A percentile compares a stretch with the other conserved stretches of the same genome.
Evolutionary conservation across 2,329 filamentous ascomycete genomes (phyloP).

Genomic region (Colletotrichum navitas): DNA sequence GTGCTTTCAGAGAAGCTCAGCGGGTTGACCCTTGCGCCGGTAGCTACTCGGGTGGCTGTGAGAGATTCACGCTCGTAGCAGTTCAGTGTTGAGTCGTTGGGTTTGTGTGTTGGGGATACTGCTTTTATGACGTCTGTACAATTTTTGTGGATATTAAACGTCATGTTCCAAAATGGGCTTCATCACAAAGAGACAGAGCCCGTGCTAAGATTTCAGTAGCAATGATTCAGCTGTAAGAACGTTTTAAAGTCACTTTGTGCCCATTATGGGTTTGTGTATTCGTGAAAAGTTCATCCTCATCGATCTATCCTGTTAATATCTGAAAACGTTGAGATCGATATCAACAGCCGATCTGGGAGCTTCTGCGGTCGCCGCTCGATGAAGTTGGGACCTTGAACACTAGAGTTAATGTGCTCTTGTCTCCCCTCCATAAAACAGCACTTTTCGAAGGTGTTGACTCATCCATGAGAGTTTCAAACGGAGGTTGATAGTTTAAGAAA

Average conservation of each 20-base stretch:
- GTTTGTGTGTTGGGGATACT: not conserved
- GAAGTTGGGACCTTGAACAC: conserved; percentile 12
- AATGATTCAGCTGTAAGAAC: not conserved
- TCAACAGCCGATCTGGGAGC: conserved; percentile 19
- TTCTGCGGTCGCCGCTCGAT: not conserved
- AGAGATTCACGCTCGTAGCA: not conserved
- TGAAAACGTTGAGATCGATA: conserved; percentile 16
- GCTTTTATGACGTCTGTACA: not conserved
- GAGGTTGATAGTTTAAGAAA: no score
- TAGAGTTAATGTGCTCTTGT: not conserved
- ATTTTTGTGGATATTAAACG: no score
- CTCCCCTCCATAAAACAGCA: not conserved
- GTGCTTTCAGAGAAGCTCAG: not conserved
- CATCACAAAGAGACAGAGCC: no score
- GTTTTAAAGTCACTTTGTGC: no score
- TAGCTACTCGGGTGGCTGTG: not conserved
- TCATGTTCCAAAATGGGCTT: not conserved
- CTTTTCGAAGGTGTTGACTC: not conserved
- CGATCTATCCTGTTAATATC: not conserved
- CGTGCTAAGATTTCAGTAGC: no score
- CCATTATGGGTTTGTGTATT: not conserved
- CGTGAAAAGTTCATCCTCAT: not conserved
- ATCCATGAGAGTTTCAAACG: no score
- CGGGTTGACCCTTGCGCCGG: not conserved
- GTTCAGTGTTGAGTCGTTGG: not conserved